phyloP scores from a whole-genome alignment of 2,329 filamentous ascomycete species.

The Hypoxylon sp. region DNA sequence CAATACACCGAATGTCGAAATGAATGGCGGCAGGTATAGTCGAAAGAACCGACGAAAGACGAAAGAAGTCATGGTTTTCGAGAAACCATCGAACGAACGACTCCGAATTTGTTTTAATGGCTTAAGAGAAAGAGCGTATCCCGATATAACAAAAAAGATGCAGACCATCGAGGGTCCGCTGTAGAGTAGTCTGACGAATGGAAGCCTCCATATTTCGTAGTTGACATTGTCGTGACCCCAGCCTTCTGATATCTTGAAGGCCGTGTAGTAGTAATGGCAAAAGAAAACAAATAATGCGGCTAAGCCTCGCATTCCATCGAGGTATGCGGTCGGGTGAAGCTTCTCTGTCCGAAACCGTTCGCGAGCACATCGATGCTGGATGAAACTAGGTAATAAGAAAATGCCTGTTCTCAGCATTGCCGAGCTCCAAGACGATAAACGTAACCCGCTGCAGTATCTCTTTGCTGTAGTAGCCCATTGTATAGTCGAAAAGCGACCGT shows the following conservation, averaged over 20 bases:
- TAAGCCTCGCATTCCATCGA: conserved; percentile 71
- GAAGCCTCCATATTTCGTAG: conserved; percentile 66
- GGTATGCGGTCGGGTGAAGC: conserved; percentile 69
- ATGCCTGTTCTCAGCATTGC: conserved; percentile 58
- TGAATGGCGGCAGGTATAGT: conserved; percentile 66
- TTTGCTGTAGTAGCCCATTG: conserved; percentile 56
- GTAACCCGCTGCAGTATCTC: conserved; percentile 49
- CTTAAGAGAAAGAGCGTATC: conserved; percentile 71
- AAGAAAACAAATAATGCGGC: conserved; percentile 71
- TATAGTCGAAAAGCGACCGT: conserved; percentile 54
- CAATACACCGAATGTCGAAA: conserved; percentile 66
- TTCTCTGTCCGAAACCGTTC: conserved; percentile 60
- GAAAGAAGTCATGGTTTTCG: conserved; percentile 64
- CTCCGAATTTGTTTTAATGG: conserved; percentile 64
- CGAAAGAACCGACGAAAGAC: conserved; percentile 67
- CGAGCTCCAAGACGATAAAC: conserved; percentile 57
- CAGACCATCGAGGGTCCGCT: conserved; percentile 71
- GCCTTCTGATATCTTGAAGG: conserved; percentile 66
- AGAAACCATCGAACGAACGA: conserved; percentile 58
- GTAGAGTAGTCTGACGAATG: conserved; percentile 68
- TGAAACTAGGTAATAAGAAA: conserved; percentile 69
- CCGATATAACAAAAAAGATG: conserved; percentile 74
- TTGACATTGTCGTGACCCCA: conserved; percentile 63
- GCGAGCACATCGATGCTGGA: conserved; percentile 62
- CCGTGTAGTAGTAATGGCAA: conserved; percentile 70